Conservation (phyloP, 441 rosid genomes). For the Gossypium davidsonii region DNA sequence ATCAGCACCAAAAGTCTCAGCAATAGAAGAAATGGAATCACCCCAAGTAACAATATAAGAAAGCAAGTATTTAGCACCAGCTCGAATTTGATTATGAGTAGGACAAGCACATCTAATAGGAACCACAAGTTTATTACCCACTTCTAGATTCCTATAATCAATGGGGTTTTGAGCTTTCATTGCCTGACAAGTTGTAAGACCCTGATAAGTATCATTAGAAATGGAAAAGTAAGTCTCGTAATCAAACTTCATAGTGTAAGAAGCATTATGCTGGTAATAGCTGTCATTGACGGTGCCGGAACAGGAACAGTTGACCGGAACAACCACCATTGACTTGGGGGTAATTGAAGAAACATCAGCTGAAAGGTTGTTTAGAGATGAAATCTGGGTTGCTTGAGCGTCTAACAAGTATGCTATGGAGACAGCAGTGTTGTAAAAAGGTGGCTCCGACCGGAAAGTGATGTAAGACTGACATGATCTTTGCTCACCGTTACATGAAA, state of each 20-base stretch:
- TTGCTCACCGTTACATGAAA: conserved; percentile 41
- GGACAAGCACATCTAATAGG: conserved; percentile 91
- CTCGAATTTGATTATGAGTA: conserved; percentile 42
- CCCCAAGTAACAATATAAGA: conserved; percentile 42
- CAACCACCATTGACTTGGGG: conserved; percentile 29
- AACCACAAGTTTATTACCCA: conserved; percentile 29
- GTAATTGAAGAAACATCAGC: conserved; percentile 33
- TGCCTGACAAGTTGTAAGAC: conserved; percentile 80
- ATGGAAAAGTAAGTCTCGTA: conserved; percentile 43
- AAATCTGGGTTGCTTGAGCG: conserved; percentile 36
- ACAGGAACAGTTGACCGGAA: conserved; percentile 71
- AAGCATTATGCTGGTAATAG: conserved; percentile 66
- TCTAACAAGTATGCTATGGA: conserved; percentile 39
- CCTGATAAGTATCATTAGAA: conserved; percentile 75
- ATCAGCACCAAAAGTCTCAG: conserved; percentile 39
- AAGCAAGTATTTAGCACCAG: conserved; percentile 48
- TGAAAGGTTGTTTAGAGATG: conserved; percentile 54
- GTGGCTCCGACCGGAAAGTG: conserved; percentile 60
- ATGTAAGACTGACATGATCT: conserved; percentile 58
- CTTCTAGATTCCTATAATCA: conserved; percentile 17
- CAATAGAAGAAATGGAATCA: conserved; percentile 39
- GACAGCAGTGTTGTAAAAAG: conserved; percentile 36
- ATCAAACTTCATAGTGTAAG: conserved; percentile 24
- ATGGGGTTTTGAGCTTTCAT: conserved; percentile 50
- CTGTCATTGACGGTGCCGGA: conserved; percentile 8